Base-by-base conservation (phyloP, 257 asterid species). In the Solanum appendiculatum region DNA sequence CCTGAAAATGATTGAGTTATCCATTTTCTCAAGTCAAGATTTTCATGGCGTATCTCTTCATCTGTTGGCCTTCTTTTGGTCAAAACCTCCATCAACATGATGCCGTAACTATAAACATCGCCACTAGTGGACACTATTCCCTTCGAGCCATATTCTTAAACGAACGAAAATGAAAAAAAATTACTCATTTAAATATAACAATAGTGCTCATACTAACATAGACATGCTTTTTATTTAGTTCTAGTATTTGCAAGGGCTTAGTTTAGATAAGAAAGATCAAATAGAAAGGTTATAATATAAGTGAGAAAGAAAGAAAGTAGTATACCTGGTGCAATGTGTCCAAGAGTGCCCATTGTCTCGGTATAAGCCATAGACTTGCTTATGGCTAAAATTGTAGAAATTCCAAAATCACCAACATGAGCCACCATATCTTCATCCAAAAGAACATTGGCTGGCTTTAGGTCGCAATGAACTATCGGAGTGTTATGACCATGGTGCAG, bases 301-400 rank as follows among this genome's bases (percentile, higher is more conserved):
- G 20, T 29, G 37, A 27, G 7, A 66, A n/a, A 27, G 44, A 16
- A 72, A 20, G 29, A 51, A 5, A 75, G 9, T 18, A 14, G 63
- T 27, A 14, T 87, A 89, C 93, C 90, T 87, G 92, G 93, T 15
- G 92, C 93, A 9, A 88, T 87, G 48, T 91, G 89, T 46, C 91
- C 93, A 39, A 91, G 72, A 10, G 92, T 90, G 3, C 87, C 92
- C 25, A 91, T 83, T 10, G 92, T 91, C 69, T 72, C 82, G 0
- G 91, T 91, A 3, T 78, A 89, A 7, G 81, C 87, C 25, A 16
- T 23, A 21, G 86, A 36, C 27, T 80, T 77, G 11, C 75, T 86
- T 54, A 63, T 72, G 0, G 23, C 85, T 20, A 89, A 44, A 5
- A 91, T 86, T 87, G 90, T 91, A 0, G 92, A 82, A 54, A 91